Evolutionary conservation across 176 grass and related monocot species (phyloP).

Genomic region (Aegilops longissima): DNA sequence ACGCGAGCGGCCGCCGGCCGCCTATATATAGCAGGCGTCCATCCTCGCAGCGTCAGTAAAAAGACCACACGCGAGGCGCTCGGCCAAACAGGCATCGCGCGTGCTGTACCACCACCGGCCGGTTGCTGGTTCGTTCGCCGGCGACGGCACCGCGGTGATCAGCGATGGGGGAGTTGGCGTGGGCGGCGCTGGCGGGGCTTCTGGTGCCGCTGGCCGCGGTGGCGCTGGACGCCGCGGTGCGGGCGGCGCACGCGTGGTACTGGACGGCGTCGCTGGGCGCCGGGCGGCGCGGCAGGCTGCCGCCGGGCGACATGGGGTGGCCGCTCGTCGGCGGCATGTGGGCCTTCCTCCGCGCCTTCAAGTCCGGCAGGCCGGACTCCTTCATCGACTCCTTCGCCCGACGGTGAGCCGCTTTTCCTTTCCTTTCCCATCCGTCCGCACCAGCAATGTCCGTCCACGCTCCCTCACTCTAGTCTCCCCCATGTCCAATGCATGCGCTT

Average conservation of each 20-base stretch:
- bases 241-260: constrained; percentile 53
- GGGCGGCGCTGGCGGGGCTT: background rate
- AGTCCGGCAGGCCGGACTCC: constrained; percentile 68
- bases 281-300: constrained; percentile 37
- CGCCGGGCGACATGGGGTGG: constrained; percentile 88
- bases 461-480: no score
- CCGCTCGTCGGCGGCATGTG: constrained; percentile 86
- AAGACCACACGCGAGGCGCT: no score
- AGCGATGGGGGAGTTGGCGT: background rate
- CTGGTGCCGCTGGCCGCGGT: background rate
- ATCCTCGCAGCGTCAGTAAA: no score
- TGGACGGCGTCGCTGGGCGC: constrained; percentile 37
- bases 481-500: no score
- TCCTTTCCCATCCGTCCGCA: background rate
- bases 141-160: background rate
- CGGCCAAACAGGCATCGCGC: background rate
- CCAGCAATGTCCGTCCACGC: background rate
- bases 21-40: no score
- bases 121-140: background rate
- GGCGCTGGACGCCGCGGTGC: background rate
- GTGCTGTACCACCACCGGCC: background rate
- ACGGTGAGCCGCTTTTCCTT: constrained; percentile 33
- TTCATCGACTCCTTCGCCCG: constrained; percentile 72
- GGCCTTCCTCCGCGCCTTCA: constrained; percentile 82
- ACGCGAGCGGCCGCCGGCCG: no score